A percentile compares a stretch with the other conserved stretches of the same genome.
These are phyloP conservation scores for Begonia peltatifolia DNA, from an alignment of 306 rosid genomes.

Conservation along the genomic window DNA sequence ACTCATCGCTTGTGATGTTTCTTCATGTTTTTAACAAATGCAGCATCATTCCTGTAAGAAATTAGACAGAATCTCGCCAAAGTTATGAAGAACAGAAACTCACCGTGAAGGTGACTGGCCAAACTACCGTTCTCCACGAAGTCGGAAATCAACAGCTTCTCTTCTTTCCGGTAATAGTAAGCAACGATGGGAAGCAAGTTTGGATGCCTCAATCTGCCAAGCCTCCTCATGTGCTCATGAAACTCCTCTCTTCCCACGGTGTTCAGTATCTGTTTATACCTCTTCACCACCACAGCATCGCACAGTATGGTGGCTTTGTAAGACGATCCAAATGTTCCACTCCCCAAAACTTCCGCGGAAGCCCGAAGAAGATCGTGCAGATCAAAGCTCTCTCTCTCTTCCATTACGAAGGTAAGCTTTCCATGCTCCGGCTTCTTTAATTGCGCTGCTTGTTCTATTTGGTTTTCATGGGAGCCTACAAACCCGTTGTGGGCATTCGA, in stretches of 20 bases:
- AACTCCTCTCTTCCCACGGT: slow-evolving; percentile 64
- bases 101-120: slow-evolving; percentile 82
- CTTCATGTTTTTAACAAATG: no score
- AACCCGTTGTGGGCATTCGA: no score
- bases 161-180: slow-evolving; percentile 67
- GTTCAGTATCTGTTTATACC: slow-evolving; percentile 76
- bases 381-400: slow-evolving; percentile 37
- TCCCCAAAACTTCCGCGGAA: slow-evolving; percentile 82
- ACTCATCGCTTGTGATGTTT: no score
- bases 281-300: slow-evolving; percentile 62
- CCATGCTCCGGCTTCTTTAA: slow-evolving; percentile 8
- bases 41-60: no score
- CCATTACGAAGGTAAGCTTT: slow-evolving; percentile 43
- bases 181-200: slow-evolving; percentile 67
- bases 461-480: no score
- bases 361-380: slow-evolving; percentile 60
- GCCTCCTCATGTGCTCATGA: slow-evolving; percentile 71
- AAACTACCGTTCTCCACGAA: slow-evolving; percentile 59
- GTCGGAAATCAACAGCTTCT: slow-evolving; percentile 64
- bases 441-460: slow-evolving; percentile 2
- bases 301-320: slow-evolving; percentile 51
- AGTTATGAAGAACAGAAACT: background rate
- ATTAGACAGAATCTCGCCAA: no score
- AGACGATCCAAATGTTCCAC: slow-evolving; percentile 79
- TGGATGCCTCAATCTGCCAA: slow-evolving; percentile 49